Evolutionary conservation across 441 rosid species (phyloP).

Genomic region (Populus tomentosa): DNA sequence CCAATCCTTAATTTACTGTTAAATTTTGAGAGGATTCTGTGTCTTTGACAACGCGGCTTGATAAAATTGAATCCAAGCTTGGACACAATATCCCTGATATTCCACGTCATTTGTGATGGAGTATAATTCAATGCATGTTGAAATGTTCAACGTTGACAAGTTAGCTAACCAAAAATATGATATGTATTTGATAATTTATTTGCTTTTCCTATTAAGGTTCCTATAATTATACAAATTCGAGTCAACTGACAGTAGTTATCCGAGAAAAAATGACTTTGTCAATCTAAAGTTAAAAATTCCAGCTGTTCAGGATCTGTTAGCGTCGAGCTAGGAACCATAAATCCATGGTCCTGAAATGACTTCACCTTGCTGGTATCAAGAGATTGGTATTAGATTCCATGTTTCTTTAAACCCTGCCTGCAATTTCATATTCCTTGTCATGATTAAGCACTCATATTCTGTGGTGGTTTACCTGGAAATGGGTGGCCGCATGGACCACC

Average conservation of each 20-base stretch:
- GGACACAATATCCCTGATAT: background rate
- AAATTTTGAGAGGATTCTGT: background rate
- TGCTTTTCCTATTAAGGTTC: background rate
- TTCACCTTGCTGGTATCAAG: background rate
- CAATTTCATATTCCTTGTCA: background rate
- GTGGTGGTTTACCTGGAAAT: conserved; percentile 1
- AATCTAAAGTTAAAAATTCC: background rate
- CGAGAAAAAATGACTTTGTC: background rate
- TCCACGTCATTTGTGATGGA: background rate
- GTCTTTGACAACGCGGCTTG: background rate
- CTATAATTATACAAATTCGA: background rate
- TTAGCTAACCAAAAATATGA: background rate
- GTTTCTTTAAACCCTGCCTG: background rate
- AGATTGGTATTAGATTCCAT: conserved; percentile 16
- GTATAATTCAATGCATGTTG: background rate
- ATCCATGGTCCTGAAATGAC: background rate
- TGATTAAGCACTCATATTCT: background rate
- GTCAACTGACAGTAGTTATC: background rate
- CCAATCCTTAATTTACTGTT: background rate
- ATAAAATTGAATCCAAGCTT: conserved; percentile 1
- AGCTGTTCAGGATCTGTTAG: background rate
- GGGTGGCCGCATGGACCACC: background rate
- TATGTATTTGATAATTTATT: background rate
- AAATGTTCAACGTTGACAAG: background rate
- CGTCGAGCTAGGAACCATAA: too few relatives aligned